Conservation (phyloP, 164 flowering plant genomes). For the Tetracentron sinense region DNA sequence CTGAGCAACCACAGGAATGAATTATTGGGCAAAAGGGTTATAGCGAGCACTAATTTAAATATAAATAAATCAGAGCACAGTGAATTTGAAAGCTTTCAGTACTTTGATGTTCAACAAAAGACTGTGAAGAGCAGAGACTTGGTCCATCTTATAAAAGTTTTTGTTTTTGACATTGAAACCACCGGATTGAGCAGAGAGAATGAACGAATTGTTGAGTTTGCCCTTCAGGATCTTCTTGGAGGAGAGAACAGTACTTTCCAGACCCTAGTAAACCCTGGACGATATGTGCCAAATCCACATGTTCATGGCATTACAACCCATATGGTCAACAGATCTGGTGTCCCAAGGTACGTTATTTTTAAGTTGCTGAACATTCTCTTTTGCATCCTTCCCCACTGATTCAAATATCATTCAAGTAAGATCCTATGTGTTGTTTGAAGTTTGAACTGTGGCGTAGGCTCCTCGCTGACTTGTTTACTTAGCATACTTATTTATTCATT, state of each 20-base stretch:
- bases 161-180: conserved; percentile 83
- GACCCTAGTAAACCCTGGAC: conserved; percentile 71
- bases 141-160: conserved; percentile 41
- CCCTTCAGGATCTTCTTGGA: conserved; percentile 71
- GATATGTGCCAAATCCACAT: conserved; percentile 50
- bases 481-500: too few relatives aligned
- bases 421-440: too few relatives aligned
- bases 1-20: conserved; percentile 26
- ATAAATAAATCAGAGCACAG: conserved; percentile 25
- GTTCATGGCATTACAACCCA: conserved; percentile 65
- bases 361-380: not conserved
- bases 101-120: conserved; percentile 33
- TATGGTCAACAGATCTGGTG: conserved; percentile 73
- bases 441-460: too few relatives aligned
- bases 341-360: conserved; percentile 60
- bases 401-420: too few relatives aligned
- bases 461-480: too few relatives aligned
- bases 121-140: conserved; percentile 34
- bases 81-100: conserved; percentile 29
- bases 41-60: conserved; percentile 26
- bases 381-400: too few relatives aligned
- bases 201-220: conserved; percentile 78
- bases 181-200: conserved; percentile 65
- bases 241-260: conserved; percentile 88
- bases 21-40: conserved; percentile 35